Percentiles rank a stretch among this genome's conserved stretches.
Evolutionary conservation across 2,329 filamentous ascomycete genomes (phyloP).

Genomic region (Calonectria hongkongensis): DNA sequence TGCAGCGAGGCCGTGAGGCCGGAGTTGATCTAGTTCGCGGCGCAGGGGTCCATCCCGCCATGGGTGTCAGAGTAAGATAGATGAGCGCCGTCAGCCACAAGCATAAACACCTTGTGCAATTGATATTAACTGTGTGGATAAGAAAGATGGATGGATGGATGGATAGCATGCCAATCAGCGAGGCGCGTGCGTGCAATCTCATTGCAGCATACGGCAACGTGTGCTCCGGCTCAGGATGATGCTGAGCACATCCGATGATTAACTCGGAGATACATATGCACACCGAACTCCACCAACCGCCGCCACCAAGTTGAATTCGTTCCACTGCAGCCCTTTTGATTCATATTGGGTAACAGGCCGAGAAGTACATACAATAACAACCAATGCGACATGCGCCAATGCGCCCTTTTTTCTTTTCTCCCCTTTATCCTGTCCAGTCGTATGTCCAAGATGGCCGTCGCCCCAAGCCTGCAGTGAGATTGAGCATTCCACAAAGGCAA

Average conservation of each 20-base stretch:
- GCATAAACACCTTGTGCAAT: slow-evolving; percentile 1
- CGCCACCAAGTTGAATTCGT: slow-evolving; percentile 3
- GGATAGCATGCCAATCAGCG: neutral
- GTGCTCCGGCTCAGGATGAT: neutral
- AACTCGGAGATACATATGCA: slow-evolving; percentile 24
- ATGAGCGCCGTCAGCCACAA: neutral
- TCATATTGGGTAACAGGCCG: neutral
- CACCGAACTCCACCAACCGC: neutral
- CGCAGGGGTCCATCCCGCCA: slow-evolving; percentile 31
- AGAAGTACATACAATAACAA: neutral
- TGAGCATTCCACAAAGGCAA: neutral
- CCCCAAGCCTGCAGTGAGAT: neutral
- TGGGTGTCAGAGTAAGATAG: neutral
- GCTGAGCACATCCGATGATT: neutral
- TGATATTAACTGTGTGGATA: neutral
- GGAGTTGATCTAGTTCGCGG: slow-evolving; percentile 18
- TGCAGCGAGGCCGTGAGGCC: neutral
- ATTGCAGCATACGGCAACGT: neutral
- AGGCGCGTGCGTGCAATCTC: neutral
- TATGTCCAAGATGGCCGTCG: neutral
- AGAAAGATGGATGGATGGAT: neutral
- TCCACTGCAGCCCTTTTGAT: neutral
- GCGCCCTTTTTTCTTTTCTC: neutral
- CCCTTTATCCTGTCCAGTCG: neutral
- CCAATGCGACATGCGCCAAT: neutral